Evolutionary conservation across 1,284 basidiomycete species (phyloP).

Genomic region (Ceratobasidium sp.): DNA sequence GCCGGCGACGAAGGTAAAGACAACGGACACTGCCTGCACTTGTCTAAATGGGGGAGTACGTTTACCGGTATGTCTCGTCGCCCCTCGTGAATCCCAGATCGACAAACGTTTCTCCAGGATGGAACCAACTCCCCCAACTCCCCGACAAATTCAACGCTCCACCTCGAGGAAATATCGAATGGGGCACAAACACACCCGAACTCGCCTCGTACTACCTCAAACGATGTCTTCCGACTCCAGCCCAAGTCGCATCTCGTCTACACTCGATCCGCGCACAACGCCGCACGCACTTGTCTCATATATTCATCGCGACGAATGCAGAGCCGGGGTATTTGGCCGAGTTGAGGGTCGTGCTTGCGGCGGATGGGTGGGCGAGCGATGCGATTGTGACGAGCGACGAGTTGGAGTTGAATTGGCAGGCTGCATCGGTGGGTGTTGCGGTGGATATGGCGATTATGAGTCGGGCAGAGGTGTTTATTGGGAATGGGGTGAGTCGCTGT

Average conservation of each 20-base stretch:
- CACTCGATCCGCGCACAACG: conserved; percentile 56
- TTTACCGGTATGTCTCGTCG: conserved; percentile 19
- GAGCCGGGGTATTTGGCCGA: conserved; percentile 58
- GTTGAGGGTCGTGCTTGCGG: conserved; percentile 60
- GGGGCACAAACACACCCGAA: conserved; percentile 50
- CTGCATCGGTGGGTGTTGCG: conserved; percentile 63
- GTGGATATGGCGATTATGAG: conserved; percentile 68
- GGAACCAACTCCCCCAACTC: conserved; percentile 62
- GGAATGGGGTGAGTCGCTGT: conserved; percentile 65
- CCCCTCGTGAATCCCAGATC: neutral
- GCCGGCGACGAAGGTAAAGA: conserved; percentile 36
- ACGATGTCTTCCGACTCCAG: conserved; percentile 66
- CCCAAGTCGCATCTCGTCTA: conserved; percentile 63
- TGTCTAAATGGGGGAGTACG: conserved; percentile 40
- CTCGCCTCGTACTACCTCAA: conserved; percentile 57
- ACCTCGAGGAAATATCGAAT: conserved; percentile 51
- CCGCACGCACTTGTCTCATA: conserved; percentile 53
- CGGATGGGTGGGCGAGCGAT: conserved; percentile 55
- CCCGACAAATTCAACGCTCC: conserved; percentile 59
- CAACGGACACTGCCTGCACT: conserved; percentile 31
- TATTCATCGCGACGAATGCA: conserved; percentile 73
- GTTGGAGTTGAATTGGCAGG: conserved; percentile 62
- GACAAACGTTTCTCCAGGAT: conserved; percentile 56
- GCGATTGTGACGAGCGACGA: conserved; percentile 64
- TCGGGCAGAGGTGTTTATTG: conserved; percentile 66